phyloP scores from a whole-genome alignment of 1,139 yeast species.

The Diutina pseudorugosa region DNA sequence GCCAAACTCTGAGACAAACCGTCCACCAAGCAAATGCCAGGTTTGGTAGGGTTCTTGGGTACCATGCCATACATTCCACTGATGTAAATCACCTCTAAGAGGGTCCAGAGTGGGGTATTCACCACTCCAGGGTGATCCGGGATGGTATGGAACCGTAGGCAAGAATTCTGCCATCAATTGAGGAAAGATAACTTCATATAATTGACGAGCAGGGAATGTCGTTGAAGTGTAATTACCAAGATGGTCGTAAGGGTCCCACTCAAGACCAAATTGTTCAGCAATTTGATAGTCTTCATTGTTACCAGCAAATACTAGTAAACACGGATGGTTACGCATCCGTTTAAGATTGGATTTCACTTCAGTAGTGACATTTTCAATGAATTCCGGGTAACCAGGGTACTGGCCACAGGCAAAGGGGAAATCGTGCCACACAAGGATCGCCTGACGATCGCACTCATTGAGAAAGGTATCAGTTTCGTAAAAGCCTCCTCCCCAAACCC shows the following conservation, averaged over 20 bases:
- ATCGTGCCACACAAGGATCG: slow-evolving; percentile 38
- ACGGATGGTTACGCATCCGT: slow-evolving; percentile 25
- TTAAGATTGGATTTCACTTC: slow-evolving; percentile 24
- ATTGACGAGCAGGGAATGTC: slow-evolving; percentile 26
- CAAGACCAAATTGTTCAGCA: slow-evolving; percentile 21
- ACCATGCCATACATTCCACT: slow-evolving; percentile 42
- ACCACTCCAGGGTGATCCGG: slow-evolving; percentile 35
- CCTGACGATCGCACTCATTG: slow-evolving; percentile 28
- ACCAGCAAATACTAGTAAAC: slow-evolving; percentile 24
- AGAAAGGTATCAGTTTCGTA: slow-evolving; percentile 31
- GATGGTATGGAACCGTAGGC: slow-evolving; percentile 22
- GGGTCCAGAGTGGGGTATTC: slow-evolving; percentile 15
- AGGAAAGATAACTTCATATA: slow-evolving; percentile 28
- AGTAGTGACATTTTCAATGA: slow-evolving; percentile 16
- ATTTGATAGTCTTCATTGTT: slow-evolving; percentile 37
- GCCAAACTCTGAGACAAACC: slow-evolving; percentile 37
- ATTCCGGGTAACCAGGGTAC: slow-evolving; percentile 25
- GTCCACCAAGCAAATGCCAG: slow-evolving; percentile 25
- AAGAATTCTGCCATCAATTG: slow-evolving; percentile 12
- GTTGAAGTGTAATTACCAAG: slow-evolving; percentile 19
- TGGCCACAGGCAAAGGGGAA: slow-evolving; percentile 43
- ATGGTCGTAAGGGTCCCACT: slow-evolving; percentile 17
- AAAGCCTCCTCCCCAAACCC: slow-evolving; percentile 41
- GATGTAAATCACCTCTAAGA: slow-evolving; percentile 32
- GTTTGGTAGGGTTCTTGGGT: slow-evolving; percentile 29